A percentile compares a stretch with the other conserved stretches of the same genome.
phyloP scores from a whole-genome alignment of 2,329 filamentous ascomycete genomes.

The Diaporthe eres region DNA sequence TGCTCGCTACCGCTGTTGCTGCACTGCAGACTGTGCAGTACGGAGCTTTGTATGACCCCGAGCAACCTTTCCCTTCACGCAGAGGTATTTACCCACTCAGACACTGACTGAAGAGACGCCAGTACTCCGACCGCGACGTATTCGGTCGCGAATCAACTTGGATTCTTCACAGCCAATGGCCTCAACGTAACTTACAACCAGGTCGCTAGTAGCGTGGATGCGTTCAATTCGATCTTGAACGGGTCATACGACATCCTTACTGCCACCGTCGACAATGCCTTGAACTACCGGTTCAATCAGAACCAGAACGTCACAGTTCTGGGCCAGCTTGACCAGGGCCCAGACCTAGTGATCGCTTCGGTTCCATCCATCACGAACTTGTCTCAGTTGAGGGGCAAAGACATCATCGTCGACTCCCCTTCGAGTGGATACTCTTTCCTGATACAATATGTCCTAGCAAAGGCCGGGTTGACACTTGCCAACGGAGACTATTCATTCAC shows the following conservation, averaged over 20 bases:
- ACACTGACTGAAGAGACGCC: background rate
- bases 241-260: conserved; percentile 49
- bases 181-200: conserved; percentile 49
- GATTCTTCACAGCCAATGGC: conserved; percentile 47
- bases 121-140: conserved; percentile 47
- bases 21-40: conserved; percentile 40
- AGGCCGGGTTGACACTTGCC: conserved; percentile 31
- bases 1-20: background rate
- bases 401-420: conserved; percentile 49
- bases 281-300: conserved; percentile 50
- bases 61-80: background rate
- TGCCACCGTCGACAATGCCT: conserved; percentile 49
- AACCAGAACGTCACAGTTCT: conserved; percentile 48
- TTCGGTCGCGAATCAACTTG: conserved; percentile 50
- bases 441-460: conserved; percentile 39
- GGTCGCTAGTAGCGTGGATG: conserved; percentile 48
- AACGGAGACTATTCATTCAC: conserved; percentile 38
- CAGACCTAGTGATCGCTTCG: conserved; percentile 49
- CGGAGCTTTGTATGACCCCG: conserved; percentile 42
- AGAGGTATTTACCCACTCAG: background rate
- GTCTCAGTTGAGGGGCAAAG: conserved; percentile 46
- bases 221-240: conserved; percentile 44
- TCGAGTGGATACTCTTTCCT: conserved; percentile 49
- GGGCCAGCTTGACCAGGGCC: conserved; percentile 50
- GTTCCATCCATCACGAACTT: conserved; percentile 47